Conservation (phyloP, 192 early-diverging fungal genomes). For the Coemansia sp. region DNA sequence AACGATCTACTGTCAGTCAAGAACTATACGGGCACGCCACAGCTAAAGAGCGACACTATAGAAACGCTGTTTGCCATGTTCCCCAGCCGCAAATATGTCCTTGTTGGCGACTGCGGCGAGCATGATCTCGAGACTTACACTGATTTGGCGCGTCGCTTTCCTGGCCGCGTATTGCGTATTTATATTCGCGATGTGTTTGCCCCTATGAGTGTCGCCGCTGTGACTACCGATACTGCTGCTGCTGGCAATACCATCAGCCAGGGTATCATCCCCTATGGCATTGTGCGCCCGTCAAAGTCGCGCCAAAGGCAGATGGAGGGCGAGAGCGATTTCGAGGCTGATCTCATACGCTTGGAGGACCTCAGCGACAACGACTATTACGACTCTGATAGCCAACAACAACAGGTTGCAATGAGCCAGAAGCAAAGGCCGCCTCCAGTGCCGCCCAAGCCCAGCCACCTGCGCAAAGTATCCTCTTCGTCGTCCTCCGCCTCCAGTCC, state of each 20-base stretch:
- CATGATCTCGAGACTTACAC: constrained; percentile 83
- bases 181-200: constrained; percentile 75
- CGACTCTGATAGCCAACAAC: neutral
- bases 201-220: constrained; percentile 33
- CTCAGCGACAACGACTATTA: constrained; percentile 2
- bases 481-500: neutral
- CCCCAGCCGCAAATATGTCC: constrained; percentile 78
- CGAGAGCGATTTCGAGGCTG: constrained; percentile 5
- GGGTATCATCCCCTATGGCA: constrained; percentile 32
- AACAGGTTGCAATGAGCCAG: no score
- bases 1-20: constrained; percentile 62
- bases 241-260: constrained; percentile 18
- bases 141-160: constrained; percentile 60
- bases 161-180: constrained; percentile 75
- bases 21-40: constrained; percentile 50
- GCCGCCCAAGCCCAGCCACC: constrained; percentile 38
- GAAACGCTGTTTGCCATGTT: constrained; percentile 61
- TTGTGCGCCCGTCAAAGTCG: constrained; percentile 27
- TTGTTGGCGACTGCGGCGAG: constrained; percentile 91
- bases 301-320: neutral
- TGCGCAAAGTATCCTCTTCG: constrained; percentile 4
- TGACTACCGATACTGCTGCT: constrained; percentile 33
- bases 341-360: constrained; percentile 7
- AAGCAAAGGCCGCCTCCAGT: constrained; percentile 14
- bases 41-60: constrained; percentile 59